Conservation (phyloP, 371 early-diverging fungal genomes). For the Zopfochytrium polystomum region DNA sequence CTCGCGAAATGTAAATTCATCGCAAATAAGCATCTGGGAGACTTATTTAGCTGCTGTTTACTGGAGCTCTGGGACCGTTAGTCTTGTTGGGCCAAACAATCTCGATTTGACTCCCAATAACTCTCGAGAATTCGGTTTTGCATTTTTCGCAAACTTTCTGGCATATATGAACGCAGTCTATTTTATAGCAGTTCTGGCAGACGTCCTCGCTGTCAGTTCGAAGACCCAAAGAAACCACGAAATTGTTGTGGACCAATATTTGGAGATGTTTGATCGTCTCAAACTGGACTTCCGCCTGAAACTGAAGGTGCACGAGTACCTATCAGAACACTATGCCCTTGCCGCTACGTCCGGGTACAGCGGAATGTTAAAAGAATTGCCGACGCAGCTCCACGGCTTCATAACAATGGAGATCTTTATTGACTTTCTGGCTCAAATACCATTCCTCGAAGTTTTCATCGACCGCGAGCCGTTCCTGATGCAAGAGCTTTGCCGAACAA, state of each 20-base stretch:
- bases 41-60: conserved; percentile 38
- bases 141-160: conserved; percentile 39
- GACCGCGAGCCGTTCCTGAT: conserved; percentile 45
- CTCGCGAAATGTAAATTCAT: background rate
- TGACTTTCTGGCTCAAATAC: conserved; percentile 42
- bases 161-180: conserved; percentile 40
- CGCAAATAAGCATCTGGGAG: conserved; percentile 20
- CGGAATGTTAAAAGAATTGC: conserved; percentile 39
- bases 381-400: conserved; percentile 42
- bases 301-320: conserved; percentile 42
- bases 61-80: conserved; percentile 38
- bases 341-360: conserved; percentile 33
- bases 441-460: conserved; percentile 45
- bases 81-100: conserved; percentile 33
- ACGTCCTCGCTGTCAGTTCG: conserved; percentile 34
- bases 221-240: conserved; percentile 34
- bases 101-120: conserved; percentile 28
- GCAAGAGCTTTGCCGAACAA: conserved; percentile 45
- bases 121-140: conserved; percentile 37
- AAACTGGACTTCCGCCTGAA: conserved; percentile 42
- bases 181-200: conserved; percentile 38
- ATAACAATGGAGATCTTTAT: conserved; percentile 48
- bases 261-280: conserved; percentile 46
- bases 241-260: conserved; percentile 44
- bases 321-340: conserved; percentile 41